Evolutionary conservation across 352 stramenopile species (phyloP), one percentile per base, ranked within the genome.

Genomic region (Phytophthora gonapodyides): DNA sequence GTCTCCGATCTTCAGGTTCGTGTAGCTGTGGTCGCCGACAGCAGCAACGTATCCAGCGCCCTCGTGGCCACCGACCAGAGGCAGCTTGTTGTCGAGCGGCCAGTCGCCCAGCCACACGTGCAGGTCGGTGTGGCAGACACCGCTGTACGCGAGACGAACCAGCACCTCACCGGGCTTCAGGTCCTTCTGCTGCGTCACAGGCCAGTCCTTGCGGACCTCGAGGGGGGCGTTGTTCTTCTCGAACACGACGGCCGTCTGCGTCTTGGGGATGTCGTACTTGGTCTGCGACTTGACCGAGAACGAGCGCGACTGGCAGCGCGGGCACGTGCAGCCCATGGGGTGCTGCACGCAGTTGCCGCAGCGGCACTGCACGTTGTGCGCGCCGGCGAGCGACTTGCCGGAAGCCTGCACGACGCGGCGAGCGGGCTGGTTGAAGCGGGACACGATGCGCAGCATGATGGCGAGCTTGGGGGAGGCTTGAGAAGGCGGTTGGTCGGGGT

Each of bases 51-150:
- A 82, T 3, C 73, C 73, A 21, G 73, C 64, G 21, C 73, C 73
- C 72, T 87, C 78, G 63, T 87, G 78, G 38, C 78, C 78, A 40
- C 74, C 75, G 12, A 87, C 73, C 8, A 82, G 62, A 17, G 78
- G 75, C 41, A 77, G 33, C 47, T 76, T 74, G 61, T 68, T 71
- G 53, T 63, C 54, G 5, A 73, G 42, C 7, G 73, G 70, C 64
- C 73, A 69, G 38, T 82, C 73, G 16, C 73, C 73, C 2, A 63
- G 44, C 73, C 73, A 82, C 13, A 82, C 61, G 61, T 79, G 70
- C 51, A 80, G 55, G 46, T 80, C 74, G 12, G 75, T 80, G 67
- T 76, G 75, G 58, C 72, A 84, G 17, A 84, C 75, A 5, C 75
- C 75, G 6, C 47, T 76, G 63, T 80, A 82, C 1, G 75, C 75